Base-by-base conservation (phyloP, 1,284 basidiomycete species). In the Termitomyces sp. region DNA sequence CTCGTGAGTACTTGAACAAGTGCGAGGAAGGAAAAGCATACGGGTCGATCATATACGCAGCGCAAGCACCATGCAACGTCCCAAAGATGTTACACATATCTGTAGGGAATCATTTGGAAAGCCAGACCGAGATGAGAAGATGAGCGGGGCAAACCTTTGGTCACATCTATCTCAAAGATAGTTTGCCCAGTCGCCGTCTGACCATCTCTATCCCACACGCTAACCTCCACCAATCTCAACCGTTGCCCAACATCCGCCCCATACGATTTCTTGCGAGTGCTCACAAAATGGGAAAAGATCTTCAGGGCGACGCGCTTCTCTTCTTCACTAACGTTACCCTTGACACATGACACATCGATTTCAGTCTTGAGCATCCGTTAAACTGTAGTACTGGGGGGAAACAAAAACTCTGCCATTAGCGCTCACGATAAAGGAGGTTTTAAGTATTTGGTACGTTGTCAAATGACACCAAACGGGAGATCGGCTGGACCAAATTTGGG, bases 71-170 rank as follows among this genome's bases (percentile, higher is more conserved):
- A 52, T 76, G 74, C 28, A 77, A 54, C 6, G 65, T 71, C 8
- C 68, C 66, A 50, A 69, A 68, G 10, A 71, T 55, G 46, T 77
- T 75, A 56, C 72, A 72, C 73, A 77, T 75, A 53, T 75, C 74
- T 75, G 42, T 4, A 49, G 26, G 37, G 16, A 18, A 16, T 39
- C 5, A 38, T 33, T 26, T n/a, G 34, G 11, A 16, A 7, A n/a
- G n/a, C n/a, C n/a, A n/a, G n/a, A n/a, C n/a, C n/a, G n/a, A n/a
- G n/a, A 24, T 5, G 5, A 24, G 9, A 30, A 7, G 28, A 30
- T 10, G 13, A 9, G 1, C 18, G 1, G 3, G 24, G 16, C 66
- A 30, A 50, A 74, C 76, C 76, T 66, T 67, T 59, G 5, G 64
- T 61, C 5, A 77, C 69, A 0, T 61, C 62, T 3, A 74, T 63